Base-by-base conservation (phyloP, 495 filamentous ascomycete genomes). In the Aspergillus cavernicola region DNA sequence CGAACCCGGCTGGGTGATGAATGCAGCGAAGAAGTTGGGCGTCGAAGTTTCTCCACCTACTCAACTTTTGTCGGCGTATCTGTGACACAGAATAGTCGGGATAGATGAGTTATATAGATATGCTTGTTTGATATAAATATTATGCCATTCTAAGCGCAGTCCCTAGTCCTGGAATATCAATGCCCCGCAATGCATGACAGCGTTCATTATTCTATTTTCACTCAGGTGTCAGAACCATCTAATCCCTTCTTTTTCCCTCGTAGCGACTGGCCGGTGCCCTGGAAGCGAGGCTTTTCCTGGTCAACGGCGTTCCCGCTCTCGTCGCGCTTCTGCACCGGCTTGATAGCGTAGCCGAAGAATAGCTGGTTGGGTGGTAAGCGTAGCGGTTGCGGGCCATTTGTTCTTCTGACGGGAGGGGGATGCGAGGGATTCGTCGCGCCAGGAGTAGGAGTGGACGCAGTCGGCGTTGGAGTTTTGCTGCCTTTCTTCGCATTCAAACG, bases 321-420 rank as follows among this genome's bases (percentile, higher is more conserved):
- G 23, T 84, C 88, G 18, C 85, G 85, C 36, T 89, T 89, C 74
- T 87, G 89, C 16, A 92, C 79, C 0, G 91, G 91, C 62, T 86
- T 92, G 66, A 96, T 79, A 54, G 93, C 84, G 61, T 97, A 98
- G 10, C 93, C 93, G 57, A 98, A 93, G 74, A 98, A 98, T 6
- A 98, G 74, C 63, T 96, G 92, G 51, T 92, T 92, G 0, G 85
- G 87, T 2, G 90, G 83, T 44, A 98, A 70, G 18, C 93, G 81
- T 8, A 98, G 76, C 2, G 93, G 93, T 62, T 92, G 87, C 0
- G 92, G 92, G 3, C 92, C 86, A 61, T 93, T 92, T 15, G 72
- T 85, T 40, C 80, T 70, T 33, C 83, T 68, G 0, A 56, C 54
- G 0, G 71, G 65, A 6, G 74, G 68, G 18, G 72, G 73, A 41